phyloP scores from a whole-genome alignment of 2,329 filamentous ascomycete species.

The Colletotrichum sp. region DNA sequence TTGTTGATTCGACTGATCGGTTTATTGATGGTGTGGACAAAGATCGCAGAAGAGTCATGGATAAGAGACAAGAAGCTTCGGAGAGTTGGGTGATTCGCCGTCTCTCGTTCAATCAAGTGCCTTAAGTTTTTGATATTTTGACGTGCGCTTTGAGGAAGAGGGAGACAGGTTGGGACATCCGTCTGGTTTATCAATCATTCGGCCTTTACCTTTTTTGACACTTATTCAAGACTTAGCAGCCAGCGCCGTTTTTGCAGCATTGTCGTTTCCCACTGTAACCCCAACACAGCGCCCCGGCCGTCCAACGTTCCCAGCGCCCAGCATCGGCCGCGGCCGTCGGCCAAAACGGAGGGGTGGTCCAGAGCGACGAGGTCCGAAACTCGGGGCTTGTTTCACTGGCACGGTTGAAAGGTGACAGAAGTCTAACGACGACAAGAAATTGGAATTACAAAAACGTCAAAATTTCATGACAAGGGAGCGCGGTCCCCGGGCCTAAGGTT shows the following conservation, averaged over 20 bases:
- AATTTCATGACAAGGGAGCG: not conserved
- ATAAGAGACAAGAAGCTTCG: not conserved
- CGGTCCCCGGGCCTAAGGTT: not conserved
- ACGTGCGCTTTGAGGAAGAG: not conserved
- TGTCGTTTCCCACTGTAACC: not conserved
- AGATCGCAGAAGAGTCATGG: not conserved
- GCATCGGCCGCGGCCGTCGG: not conserved
- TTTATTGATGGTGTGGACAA: not conserved
- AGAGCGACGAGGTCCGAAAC: slow-evolving; percentile 5
- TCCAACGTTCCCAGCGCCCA: not conserved
- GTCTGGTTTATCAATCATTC: not conserved
- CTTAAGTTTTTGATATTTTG: not conserved
- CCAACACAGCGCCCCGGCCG: not conserved
- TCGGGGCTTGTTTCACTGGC: slow-evolving; percentile 15
- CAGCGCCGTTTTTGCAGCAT: not conserved
- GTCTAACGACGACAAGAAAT: not conserved
- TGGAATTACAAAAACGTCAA: not conserved
- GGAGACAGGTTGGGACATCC: not conserved
- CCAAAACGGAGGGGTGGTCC: not conserved
- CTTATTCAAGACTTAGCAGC: not conserved
- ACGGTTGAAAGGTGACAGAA: not conserved
- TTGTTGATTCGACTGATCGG: not conserved
- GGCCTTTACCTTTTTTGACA: not conserved
- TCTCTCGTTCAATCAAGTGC: not conserved
- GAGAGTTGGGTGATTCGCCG: not conserved